Conservation (phyloP, 306 rosid genomes). For the Prunus campanulata region DNA sequence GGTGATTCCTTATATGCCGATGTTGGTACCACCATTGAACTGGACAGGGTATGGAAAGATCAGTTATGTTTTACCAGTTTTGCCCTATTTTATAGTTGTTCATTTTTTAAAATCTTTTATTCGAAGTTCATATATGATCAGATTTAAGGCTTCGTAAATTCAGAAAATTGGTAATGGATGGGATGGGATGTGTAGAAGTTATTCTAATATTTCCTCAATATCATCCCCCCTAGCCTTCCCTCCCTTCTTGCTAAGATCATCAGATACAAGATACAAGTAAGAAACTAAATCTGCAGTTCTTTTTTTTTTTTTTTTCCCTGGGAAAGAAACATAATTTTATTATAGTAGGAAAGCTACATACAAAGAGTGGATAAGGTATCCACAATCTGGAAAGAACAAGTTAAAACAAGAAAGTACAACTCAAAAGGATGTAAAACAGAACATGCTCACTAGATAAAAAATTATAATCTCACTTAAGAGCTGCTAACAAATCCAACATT, state of each 20-base stretch:
- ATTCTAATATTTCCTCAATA: neutral
- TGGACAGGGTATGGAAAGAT: conserved; percentile 83
- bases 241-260: neutral
- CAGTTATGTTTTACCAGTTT: conserved; percentile 8
- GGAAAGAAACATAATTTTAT: no score
- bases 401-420: no score
- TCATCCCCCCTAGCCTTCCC: neutral
- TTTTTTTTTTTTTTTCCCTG: no score
- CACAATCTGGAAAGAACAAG: no score
- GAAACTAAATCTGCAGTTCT: neutral
- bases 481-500: no score
- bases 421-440: no score
- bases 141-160: neutral
- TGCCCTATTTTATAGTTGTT: conserved; percentile 1
- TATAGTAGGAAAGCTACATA: no score
- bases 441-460: no score
- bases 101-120: neutral
- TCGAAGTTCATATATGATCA: neutral
- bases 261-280: conserved; percentile 8
- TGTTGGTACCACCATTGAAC: conserved; percentile 86
- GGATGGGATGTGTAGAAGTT: neutral
- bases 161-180: neutral
- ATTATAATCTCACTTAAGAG: no score
- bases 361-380: no score
- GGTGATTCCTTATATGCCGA: conserved; percentile 97